Evolutionary conservation across 345 rosid species (phyloP).

Genomic region (Populus euphratica): DNA sequence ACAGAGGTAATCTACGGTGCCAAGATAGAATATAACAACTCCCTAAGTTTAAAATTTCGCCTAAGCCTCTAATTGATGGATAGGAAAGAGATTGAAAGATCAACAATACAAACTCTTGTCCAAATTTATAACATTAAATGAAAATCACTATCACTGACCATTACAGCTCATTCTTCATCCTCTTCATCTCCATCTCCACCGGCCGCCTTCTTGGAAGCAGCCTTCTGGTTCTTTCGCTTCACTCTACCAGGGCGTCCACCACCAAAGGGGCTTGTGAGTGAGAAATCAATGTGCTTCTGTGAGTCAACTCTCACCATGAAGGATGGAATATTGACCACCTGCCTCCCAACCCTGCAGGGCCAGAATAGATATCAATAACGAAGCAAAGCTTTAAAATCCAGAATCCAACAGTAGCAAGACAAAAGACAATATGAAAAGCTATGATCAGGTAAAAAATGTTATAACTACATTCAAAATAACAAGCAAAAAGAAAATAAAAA

Average conservation of each 20-base stretch:
- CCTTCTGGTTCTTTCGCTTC: conserved; percentile 18
- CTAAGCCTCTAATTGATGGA: not conserved
- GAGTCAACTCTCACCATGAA: conserved; percentile 74
- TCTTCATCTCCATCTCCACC: conserved; percentile 19
- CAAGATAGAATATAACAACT: no score
- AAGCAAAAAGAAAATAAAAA: no score
- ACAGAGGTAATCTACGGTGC: no score
- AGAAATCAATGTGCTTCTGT: conserved; percentile 68
- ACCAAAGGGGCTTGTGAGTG: conserved; percentile 65
- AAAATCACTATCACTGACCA: not conserved
- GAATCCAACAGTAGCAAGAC: no score
- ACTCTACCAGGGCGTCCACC: conserved; percentile 42
- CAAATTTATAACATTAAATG: not conserved
- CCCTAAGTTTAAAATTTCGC: not conserved
- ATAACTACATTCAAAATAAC: no score
- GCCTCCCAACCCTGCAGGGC: conserved; percentile 60
- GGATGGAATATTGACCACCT: conserved; percentile 65
- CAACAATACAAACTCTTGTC: not conserved
- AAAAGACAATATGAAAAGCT: no score
- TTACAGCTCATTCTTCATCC: conserved; percentile 2
- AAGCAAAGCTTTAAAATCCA: no score
- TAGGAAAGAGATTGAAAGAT: not conserved
- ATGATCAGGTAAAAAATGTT: no score
- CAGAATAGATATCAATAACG: no score
- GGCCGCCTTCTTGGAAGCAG: conserved; percentile 13